A percentile compares a stretch with the other conserved stretches of the same genome.
Conservation (phyloP, 176 grass and related monocot genomes). For the Musa itinerans region DNA sequence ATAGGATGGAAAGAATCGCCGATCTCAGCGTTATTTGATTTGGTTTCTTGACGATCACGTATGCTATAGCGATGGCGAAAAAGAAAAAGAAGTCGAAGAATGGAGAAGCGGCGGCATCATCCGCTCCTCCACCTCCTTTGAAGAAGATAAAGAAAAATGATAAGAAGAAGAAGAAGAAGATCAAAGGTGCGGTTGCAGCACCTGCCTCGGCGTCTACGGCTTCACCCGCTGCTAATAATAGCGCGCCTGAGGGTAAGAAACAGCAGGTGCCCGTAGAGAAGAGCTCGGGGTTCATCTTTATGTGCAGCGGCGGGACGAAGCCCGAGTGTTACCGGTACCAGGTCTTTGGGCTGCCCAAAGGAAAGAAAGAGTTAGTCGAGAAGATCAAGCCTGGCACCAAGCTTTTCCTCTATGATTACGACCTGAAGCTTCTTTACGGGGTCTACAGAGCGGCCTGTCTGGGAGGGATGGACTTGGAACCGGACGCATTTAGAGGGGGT, state of each 20-base stretch:
- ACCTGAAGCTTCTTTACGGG: constrained; percentile 57
- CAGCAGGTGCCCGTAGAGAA: background rate
- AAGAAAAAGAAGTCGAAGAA: constrained; percentile 10
- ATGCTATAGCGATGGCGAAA: background rate
- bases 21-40: background rate
- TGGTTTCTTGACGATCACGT: background rate
- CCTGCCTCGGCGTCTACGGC: background rate
- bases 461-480: constrained; percentile 45
- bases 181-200: background rate
- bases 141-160: background rate
- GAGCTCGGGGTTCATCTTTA: constrained; percentile 79
- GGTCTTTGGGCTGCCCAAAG: constrained; percentile 54
- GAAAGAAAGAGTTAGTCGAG: constrained; percentile 38
- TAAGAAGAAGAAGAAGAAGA: constrained; percentile 5
- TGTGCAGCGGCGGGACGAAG: constrained; percentile 61
- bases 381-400: constrained; percentile 56
- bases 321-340: constrained; percentile 54
- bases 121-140: background rate
- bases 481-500: constrained; percentile 43
- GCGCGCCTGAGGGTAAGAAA: background rate
- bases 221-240: background rate
- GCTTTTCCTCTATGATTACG: constrained; percentile 82
- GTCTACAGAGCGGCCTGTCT: constrained; percentile 49
- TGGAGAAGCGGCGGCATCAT: background rate
- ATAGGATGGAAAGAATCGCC: no score